phyloP scores from a whole-genome alignment of 2,329 filamentous ascomycete genomes.

The Thelonectria discophora region DNA sequence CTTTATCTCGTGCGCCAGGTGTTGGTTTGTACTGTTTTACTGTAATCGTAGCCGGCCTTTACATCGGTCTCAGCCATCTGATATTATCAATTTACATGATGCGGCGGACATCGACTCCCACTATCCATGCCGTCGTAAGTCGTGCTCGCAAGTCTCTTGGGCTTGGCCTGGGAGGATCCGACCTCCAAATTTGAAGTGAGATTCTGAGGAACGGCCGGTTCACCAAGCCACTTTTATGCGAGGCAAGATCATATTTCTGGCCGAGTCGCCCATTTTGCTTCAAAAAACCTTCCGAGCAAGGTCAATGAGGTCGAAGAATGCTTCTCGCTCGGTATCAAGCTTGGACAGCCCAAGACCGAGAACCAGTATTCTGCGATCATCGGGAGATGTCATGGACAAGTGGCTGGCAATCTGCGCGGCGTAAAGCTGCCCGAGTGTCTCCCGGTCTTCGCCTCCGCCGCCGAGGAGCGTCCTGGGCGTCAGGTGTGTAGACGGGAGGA shows the following conservation, averaged over 20 bases:
- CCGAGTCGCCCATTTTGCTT: not conserved
- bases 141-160: no score
- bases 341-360: conserved; percentile 67
- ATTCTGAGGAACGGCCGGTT: no score
- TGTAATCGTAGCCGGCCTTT: no score
- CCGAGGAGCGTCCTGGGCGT: conserved; percentile 89
- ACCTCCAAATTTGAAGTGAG: no score
- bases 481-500: conserved; percentile 80
- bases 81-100: no score
- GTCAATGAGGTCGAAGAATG: conserved; percentile 72
- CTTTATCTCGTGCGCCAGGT: not conserved
- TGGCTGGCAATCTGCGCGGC: conserved; percentile 89
- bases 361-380: conserved; percentile 68
- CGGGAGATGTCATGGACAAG: conserved; percentile 75
- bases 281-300: conserved; percentile 62
- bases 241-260: no score
- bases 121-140: no score
- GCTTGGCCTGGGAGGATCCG: no score
- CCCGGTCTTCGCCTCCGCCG: conserved; percentile 79
- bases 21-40: no score
- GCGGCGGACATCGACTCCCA: no score
- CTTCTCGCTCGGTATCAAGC: conserved; percentile 60
- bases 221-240: no score
- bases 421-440: conserved; percentile 86
- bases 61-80: no score